phyloP scores from a whole-genome alignment of 192 early-diverging fungal species.

The Phlyctochytrium planicorne region DNA sequence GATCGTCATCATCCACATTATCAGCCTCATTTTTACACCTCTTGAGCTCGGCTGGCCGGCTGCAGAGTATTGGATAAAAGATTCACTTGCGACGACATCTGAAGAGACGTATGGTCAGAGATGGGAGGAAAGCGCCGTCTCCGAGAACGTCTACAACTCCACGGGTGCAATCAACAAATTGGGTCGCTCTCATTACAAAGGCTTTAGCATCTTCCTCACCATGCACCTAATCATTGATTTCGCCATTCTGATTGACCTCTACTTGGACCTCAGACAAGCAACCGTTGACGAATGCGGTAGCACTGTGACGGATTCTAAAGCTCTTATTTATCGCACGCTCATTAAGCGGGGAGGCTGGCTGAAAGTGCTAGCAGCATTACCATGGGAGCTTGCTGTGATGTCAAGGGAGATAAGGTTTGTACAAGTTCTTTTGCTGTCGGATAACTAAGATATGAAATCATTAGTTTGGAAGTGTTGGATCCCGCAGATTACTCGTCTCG shows the following conservation, averaged over 20 bases:
- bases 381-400: background rate
- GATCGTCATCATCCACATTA: no score
- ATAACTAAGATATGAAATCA: background rate
- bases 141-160: no score
- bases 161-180: no score
- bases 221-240: background rate
- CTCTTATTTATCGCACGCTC: background rate
- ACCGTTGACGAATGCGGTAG: background rate
- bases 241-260: background rate
- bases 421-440: background rate
- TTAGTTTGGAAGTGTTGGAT: background rate
- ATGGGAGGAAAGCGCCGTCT: no score
- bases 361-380: background rate
- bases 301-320: background rate
- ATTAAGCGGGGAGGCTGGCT: background rate
- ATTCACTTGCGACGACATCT: no score
- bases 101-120: no score
- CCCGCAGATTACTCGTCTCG: conserved; percentile 1
- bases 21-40: no score
- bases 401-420: background rate
- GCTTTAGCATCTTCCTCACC: no score
- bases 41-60: no score
- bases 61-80: no score
- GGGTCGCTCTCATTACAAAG: no score
- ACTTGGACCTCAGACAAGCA: background rate